Conservation (phyloP, 2,329 filamentous ascomycete species). For the Sporothrix humicola region DNA sequence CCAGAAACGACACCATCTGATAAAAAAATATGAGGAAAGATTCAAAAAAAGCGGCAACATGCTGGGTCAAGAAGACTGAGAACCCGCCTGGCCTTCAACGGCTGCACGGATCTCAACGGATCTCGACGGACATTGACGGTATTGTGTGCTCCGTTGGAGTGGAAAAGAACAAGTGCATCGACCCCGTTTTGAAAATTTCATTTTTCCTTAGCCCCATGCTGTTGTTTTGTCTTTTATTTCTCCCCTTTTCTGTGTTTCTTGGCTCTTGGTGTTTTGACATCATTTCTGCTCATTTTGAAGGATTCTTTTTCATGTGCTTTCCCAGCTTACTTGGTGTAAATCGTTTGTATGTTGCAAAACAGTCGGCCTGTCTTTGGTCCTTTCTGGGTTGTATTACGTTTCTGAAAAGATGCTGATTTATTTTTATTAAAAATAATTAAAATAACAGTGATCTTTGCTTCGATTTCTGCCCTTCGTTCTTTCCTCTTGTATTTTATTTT, state of each 20-base stretch:
- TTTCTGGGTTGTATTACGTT: not conserved
- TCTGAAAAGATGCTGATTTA: not conserved
- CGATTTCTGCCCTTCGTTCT: not conserved
- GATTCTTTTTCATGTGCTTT: not conserved
- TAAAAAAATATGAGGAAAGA: not conserved
- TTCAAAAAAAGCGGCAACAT: not conserved
- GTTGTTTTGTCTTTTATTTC: not conserved
- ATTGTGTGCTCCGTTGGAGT: conserved; percentile 16
- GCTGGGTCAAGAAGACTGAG: not conserved
- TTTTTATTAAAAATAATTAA: not conserved
- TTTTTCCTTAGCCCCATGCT: no score
- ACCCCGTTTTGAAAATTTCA: not conserved
- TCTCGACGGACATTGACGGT: not conserved
- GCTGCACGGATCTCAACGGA: not conserved
- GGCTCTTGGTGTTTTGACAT: not conserved
- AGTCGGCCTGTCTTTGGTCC: not conserved
- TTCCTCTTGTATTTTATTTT: no score
- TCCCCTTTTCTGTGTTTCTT: no score
- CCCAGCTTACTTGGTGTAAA: not conserved
- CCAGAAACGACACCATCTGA: not conserved
- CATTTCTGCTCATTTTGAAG: not conserved
- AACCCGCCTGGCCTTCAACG: not conserved
- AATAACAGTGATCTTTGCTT: no score
- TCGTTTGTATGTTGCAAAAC: not conserved
- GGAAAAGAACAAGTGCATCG: not conserved